Conservation (phyloP, 805 yeast genomes). For the Candida ovalis region DNA sequence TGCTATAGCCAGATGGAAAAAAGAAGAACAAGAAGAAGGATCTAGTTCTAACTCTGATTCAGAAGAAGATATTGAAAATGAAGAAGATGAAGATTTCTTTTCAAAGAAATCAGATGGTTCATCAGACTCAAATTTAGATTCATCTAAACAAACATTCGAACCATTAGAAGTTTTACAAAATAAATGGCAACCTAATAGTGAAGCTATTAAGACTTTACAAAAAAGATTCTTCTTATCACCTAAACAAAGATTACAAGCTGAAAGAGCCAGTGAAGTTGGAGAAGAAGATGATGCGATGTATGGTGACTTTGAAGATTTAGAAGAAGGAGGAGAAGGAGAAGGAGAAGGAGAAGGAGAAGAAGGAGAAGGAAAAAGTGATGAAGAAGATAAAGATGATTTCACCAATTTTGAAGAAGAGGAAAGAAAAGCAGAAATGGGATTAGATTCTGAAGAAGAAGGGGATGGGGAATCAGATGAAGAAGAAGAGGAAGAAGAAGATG, state of each 20-base stretch:
- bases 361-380: slow-evolving; percentile 30
- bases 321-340: slow-evolving; percentile 23
- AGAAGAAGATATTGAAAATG: slow-evolving; percentile 36
- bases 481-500: slow-evolving; percentile 39
- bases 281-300: slow-evolving; percentile 48
- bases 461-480: slow-evolving; percentile 38
- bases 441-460: slow-evolving; percentile 32
- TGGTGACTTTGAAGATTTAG: slow-evolving; percentile 38
- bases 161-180: slow-evolving; percentile 39
- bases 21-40: slow-evolving; percentile 44
- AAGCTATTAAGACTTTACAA: slow-evolving; percentile 39
- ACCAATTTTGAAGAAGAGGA: slow-evolving; percentile 55
- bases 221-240: slow-evolving; percentile 55
- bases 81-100: slow-evolving; percentile 51
- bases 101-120: slow-evolving; percentile 47
- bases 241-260: slow-evolving; percentile 32
- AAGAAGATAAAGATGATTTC: slow-evolving; percentile 40
- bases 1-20: slow-evolving; percentile 68
- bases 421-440: slow-evolving; percentile 36
- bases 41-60: slow-evolving; percentile 35
- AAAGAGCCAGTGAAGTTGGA: slow-evolving; percentile 24
- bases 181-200: slow-evolving; percentile 38
- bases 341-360: slow-evolving; percentile 34
- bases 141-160: slow-evolving; percentile 39
- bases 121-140: not conserved